These are phyloP conservation scores for Arthromyces matolae DNA, from an alignment of 768 basidiomycete genomes.

Conservation along the genomic window DNA sequence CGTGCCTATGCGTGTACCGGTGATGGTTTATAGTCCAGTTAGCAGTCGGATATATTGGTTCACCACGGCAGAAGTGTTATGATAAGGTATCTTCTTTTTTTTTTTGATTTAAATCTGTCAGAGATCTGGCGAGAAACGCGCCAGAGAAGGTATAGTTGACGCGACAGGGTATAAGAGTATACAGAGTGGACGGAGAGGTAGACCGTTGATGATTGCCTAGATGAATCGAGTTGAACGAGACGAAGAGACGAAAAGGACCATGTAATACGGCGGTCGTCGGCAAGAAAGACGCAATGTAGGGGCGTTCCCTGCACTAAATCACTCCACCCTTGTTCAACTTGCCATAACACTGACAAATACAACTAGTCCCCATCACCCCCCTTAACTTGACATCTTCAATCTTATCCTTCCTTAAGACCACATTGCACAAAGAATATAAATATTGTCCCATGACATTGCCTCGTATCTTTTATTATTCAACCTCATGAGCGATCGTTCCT, in stretches of 20 bases:
- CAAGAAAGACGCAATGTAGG: constrained; percentile 9
- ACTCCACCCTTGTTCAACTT: constrained; percentile 15
- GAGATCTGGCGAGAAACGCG: background rate
- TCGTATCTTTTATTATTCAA: no score
- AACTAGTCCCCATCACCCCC: background rate
- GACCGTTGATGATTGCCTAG: constrained; percentile 1
- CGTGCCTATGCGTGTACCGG: constrained; percentile 10
- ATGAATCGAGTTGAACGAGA: background rate
- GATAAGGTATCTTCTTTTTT: no score
- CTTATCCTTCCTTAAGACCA: background rate
- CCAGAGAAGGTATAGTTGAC: no score
- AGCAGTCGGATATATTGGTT: no score
- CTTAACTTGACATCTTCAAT: background rate
- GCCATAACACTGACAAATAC: constrained; percentile 19
- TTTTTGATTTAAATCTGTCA: no score
- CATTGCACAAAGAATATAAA: no score
- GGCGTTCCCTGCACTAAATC: background rate
- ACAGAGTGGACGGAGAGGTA: background rate
- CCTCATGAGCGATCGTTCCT: no score
- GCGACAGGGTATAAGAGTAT: constrained; percentile 10
- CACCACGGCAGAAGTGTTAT: no score
- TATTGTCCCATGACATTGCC: no score
- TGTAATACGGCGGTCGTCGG: constrained; percentile 10
- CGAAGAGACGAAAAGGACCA: constrained; percentile 7
- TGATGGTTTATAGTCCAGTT: constrained; percentile 7